Base-by-base conservation (phyloP, 371 early-diverging fungal species). In the Actinomortierella ambigua region DNA sequence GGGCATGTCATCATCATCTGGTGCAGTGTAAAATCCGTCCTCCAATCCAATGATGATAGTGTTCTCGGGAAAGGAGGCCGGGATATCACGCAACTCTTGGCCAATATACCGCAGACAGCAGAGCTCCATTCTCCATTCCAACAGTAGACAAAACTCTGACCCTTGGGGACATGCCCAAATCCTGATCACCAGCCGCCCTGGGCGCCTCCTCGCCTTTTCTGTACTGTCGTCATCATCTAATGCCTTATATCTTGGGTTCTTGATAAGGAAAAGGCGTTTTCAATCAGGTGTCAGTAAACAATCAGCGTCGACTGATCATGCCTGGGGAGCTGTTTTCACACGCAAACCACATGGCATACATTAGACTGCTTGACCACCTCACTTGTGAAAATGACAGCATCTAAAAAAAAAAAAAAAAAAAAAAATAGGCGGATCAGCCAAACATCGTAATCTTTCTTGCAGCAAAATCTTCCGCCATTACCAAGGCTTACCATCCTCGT, bases 11-110 rank as follows among this genome's bases (percentile, higher is more conserved):
- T 62, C 65, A 6, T 61, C 60, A 49, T 83, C 82, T 0, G 83
- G 76, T 11, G 82, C 79, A 17, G 82, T 79, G 54, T 87, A 87
- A 51, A 80, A 83, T 4, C 88, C 88, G 63, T 85, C 81, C 5
- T 81, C 75, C 15, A 87, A 59, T 54, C 79, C 80, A 56, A 86
- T 75, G 22, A 86, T 26, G 11, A 86, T 70, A 1, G 83, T 82
- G 53, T 87, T 86, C 55, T 82, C 77, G 22, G 83, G 84, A 61
- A 83, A 76, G 0, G 71, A 59, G 7, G 57, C 65, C 7, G 79
- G 76, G 6, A 81, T 18, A 55, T 83, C 80, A 34, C 65, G 70
- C 47, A 82, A 55, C 53, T 80, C 71, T 56, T 81, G 83, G 5
- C 83, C 79, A 27, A 86, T 63, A 57, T 61, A 81, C 15, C 75